These are phyloP conservation scores for Talaromyces sp. DNA, from an alignment of 2,329 filamentous ascomycete genomes.

Conservation along the genomic window DNA sequence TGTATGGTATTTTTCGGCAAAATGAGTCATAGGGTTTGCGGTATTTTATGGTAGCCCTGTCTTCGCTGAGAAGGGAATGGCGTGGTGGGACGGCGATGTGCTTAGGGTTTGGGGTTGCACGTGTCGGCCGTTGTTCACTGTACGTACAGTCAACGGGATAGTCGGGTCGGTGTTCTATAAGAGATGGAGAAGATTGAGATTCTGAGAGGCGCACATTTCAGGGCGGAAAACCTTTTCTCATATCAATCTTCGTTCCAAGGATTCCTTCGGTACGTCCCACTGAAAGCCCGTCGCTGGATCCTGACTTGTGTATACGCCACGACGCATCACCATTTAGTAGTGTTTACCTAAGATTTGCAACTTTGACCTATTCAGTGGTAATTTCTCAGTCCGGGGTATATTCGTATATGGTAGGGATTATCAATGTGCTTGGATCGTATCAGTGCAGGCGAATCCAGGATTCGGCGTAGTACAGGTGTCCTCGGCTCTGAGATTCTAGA, in stretches of 20 bases:
- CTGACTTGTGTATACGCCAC: neutral
- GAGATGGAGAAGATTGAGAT: neutral
- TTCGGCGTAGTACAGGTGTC: neutral
- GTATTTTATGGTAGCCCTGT: neutral
- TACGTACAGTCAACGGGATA: neutral
- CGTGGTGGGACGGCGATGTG: neutral
- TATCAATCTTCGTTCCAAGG: neutral
- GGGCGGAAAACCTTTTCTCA: neutral
- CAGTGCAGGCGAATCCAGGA: neutral
- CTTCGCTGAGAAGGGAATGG: neutral
- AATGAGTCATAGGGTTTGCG: slow-evolving; percentile 14
- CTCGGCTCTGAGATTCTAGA: neutral
- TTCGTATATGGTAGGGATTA: neutral
- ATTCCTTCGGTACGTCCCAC: neutral
- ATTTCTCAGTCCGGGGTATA: neutral
- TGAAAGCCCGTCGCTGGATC: neutral
- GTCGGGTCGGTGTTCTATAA: neutral
- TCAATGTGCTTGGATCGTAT: neutral
- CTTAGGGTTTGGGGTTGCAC: neutral
- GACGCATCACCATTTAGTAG: neutral
- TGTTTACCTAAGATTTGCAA: neutral
- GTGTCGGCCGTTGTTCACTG: neutral
- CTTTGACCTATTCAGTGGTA: neutral
- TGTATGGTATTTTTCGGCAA: slow-evolving; percentile 20
- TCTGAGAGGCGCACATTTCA: neutral